phyloP scores from a whole-genome alignment of 768 basidiomycete species.

The Flagelloscypha sp. region DNA sequence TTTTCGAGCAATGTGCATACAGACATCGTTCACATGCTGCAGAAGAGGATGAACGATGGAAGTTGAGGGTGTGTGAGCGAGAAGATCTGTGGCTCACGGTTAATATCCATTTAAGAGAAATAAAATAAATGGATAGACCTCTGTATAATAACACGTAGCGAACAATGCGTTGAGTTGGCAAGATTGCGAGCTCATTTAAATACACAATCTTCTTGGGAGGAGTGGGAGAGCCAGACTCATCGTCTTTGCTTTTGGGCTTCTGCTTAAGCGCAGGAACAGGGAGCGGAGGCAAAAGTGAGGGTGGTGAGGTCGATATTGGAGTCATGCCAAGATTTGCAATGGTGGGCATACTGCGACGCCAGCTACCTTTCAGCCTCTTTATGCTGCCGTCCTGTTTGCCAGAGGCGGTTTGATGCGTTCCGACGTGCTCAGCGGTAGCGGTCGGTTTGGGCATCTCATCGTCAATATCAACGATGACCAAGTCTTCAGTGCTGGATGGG shows the following conservation, averaged over 20 bases:
- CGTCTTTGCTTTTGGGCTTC: constrained; percentile 1
- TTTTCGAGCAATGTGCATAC: constrained; percentile 47
- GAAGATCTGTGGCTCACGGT: constrained; percentile 36
- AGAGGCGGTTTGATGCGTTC: too few relatives aligned
- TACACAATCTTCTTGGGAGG: neutral
- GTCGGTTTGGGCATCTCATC: too few relatives aligned
- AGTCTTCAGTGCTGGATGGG: too few relatives aligned
- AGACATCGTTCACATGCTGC: constrained; percentile 49
- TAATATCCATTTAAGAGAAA: constrained; percentile 1
- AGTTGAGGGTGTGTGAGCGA: constrained; percentile 37
- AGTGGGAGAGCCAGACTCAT: constrained; percentile 11
- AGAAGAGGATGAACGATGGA: constrained; percentile 45
- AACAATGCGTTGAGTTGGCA: constrained; percentile 56
- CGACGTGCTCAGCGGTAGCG: too few relatives aligned
- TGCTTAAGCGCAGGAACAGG: neutral
- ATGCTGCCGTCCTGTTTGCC: too few relatives aligned
- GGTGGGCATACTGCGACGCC: too few relatives aligned
- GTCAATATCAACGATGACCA: too few relatives aligned
- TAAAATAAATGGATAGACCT: constrained; percentile 30
- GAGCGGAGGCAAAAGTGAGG: neutral
- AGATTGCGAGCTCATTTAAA: constrained; percentile 53
- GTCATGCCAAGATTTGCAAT: neutral
- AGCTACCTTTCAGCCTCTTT: too few relatives aligned
- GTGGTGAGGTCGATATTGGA: neutral
- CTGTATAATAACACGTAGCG: constrained; percentile 54